Evolutionary conservation across 2,329 filamentous ascomycete genomes (phyloP).

Genomic region (Xylaria polymorpha): DNA sequence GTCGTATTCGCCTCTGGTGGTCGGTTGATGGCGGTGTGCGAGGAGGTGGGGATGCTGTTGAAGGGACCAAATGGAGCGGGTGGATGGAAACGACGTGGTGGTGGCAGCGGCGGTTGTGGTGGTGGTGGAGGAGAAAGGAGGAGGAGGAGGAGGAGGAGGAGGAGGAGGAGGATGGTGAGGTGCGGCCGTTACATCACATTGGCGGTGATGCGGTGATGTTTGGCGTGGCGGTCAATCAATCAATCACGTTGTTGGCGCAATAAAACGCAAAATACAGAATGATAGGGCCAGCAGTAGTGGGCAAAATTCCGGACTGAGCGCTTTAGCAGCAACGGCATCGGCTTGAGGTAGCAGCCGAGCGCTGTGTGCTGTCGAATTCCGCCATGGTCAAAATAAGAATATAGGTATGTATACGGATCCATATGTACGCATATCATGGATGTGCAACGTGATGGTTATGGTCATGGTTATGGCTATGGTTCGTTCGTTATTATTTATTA

Average conservation of each 20-base stretch:
- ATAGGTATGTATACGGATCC: not conserved
- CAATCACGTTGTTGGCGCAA: not conserved
- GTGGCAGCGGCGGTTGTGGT: constrained; percentile 13
- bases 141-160: constrained; percentile 14
- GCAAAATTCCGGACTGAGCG: not conserved
- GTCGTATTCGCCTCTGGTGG: constrained; percentile 29
- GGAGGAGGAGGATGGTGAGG: constrained; percentile 17
- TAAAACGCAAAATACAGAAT: constrained; percentile 12
- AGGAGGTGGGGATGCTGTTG: constrained; percentile 36
- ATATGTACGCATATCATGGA: not conserved
- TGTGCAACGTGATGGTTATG: constrained; percentile 11
- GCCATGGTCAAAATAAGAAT: not conserved
- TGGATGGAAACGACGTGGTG: constrained; percentile 32
- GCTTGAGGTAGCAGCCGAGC: not conserved
- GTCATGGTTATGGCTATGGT: constrained; percentile 3
- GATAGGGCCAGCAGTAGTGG: not conserved
- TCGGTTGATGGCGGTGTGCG: constrained; percentile 39
- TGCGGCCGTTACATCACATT: constrained; percentile 36
- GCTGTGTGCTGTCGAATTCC: constrained; percentile 4
- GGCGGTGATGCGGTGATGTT: constrained; percentile 30
- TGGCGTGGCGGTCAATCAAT: constrained; percentile 37
- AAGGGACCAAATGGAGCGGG: constrained; percentile 30
- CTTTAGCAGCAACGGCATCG: not conserved
- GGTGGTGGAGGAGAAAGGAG: not conserved
- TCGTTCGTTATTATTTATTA: constrained; percentile 29